Percentiles rank a stretch among this genome's conserved stretches.
Evolutionary conservation across 2,329 filamentous ascomycete species (phyloP).

Genomic region (Botryotinia globosa): DNA sequence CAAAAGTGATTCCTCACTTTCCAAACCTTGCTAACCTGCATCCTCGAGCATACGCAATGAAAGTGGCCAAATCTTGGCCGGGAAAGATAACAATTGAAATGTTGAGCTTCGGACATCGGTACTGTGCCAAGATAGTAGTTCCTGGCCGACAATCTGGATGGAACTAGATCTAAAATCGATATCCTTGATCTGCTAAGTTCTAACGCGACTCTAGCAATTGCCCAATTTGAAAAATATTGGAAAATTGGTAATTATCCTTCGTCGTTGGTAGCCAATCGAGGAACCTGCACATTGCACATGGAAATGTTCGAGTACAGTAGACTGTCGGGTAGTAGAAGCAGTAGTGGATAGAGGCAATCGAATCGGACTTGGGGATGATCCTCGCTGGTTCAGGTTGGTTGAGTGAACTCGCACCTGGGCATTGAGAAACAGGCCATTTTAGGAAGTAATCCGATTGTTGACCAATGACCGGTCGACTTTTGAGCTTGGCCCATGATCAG

Average conservation of each 20-base stretch:
- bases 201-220: background rate
- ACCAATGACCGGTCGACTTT: background rate
- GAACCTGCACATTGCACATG: background rate
- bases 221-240: background rate
- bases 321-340: background rate
- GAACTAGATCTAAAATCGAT: background rate
- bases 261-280: background rate
- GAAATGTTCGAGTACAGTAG: background rate
- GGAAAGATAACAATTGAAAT: background rate
- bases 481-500: background rate
- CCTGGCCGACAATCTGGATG: slow-evolving; percentile 9
- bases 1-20: background rate
- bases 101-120: background rate
- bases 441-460: background rate
- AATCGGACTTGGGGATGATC: background rate
- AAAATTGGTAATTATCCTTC: background rate
- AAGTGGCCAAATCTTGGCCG: background rate
- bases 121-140: background rate
- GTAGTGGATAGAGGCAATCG: background rate
- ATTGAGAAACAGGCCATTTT: no score
- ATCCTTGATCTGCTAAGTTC: slow-evolving; percentile 3
- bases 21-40: background rate
- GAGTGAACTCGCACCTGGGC: background rate
- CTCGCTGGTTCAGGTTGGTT: background rate
- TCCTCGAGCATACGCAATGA: background rate